Evolutionary conservation across 2,329 filamentous ascomycete species (phyloP).

Genomic region (Alternaria sp.): DNA sequence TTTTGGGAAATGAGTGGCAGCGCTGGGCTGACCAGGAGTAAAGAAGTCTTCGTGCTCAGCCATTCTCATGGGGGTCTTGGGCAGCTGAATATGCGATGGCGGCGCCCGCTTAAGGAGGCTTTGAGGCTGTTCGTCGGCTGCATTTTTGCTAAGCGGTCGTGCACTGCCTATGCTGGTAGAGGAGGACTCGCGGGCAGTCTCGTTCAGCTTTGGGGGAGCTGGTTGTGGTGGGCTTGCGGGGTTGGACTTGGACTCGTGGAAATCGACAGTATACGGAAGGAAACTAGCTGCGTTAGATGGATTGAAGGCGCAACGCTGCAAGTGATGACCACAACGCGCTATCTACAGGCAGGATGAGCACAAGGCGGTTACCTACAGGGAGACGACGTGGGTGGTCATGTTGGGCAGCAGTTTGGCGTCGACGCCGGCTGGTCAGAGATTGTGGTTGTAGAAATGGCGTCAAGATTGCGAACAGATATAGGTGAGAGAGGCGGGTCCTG

Average conservation of each 20-base stretch:
- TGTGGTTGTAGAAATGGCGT: conserved; percentile 15
- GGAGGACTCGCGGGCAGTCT: conserved; percentile 62
- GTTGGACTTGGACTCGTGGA: conserved; percentile 61
- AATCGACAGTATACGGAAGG: conserved; percentile 90
- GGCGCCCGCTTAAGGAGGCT: conserved; percentile 52
- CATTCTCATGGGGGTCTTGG: conserved; percentile 54
- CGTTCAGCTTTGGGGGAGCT: conserved; percentile 41
- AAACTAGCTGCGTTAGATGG: conserved; percentile 68
- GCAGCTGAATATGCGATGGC: conserved; percentile 40
- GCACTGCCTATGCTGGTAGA: conserved; percentile 18
- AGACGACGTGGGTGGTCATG: conserved; percentile 69
- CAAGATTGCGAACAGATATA: conserved; percentile 5
- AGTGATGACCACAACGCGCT: background rate
- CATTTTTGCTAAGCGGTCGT: conserved; percentile 21
- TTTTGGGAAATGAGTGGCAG: conserved; percentile 64
- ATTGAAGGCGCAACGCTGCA: background rate
- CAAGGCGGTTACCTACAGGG: conserved; percentile 59
- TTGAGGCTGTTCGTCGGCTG: conserved; percentile 35
- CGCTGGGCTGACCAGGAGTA: conserved; percentile 52
- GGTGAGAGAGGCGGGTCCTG: background rate
- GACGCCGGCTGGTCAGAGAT: conserved; percentile 12
- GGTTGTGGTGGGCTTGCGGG: conserved; percentile 51
- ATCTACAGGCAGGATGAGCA: background rate
- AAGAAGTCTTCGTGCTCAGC: conserved; percentile 58
- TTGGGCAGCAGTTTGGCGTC: conserved; percentile 23